Percentiles rank a stretch among this genome's conserved stretches.
phyloP scores from a whole-genome alignment of 352 stramenopile genomes.

The Globisporangium camurandrum region DNA sequence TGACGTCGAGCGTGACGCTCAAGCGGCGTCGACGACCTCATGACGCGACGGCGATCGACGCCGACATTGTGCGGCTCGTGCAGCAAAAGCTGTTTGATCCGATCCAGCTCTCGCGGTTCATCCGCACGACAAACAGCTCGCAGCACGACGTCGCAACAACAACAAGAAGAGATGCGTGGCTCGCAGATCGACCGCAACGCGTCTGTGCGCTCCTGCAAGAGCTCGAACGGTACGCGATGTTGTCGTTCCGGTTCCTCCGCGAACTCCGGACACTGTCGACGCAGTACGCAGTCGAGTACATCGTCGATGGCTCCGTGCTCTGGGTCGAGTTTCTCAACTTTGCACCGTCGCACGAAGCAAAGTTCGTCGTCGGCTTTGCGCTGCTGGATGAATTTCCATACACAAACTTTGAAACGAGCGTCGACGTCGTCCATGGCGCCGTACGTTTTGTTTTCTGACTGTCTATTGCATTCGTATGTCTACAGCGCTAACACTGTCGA shows the following conservation, averaged over 20 bases:
- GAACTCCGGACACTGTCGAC: conserved; percentile 55
- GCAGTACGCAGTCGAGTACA: conserved; percentile 38
- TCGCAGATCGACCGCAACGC: conserved; percentile 12
- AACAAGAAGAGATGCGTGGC: conserved; percentile 19
- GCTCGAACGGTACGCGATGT: conserved; percentile 42
- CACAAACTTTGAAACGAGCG: conserved; percentile 30
- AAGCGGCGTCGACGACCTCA: conserved; percentile 22
- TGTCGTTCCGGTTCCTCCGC: conserved; percentile 44
- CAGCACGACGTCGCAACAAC: background rate
- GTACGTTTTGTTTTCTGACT: too few relatives aligned
- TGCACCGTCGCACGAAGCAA: conserved; percentile 14
- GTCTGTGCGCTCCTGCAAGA: conserved; percentile 33
- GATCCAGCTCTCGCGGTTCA: conserved; percentile 19
- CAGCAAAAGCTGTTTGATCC: conserved; percentile 47
- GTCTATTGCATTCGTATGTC: too few relatives aligned
- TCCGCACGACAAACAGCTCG: conserved; percentile 7
- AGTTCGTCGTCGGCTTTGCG: conserved; percentile 53
- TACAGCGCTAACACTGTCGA: too few relatives aligned
- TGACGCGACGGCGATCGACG: conserved; percentile 14
- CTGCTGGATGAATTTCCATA: conserved; percentile 43
- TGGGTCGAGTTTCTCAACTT: conserved; percentile 70
- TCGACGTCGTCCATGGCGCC: conserved; percentile 40
- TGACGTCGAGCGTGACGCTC: conserved; percentile 17
- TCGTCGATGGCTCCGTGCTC: conserved; percentile 29
- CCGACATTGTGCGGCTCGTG: conserved; percentile 36